Base-by-base conservation (phyloP, 768 basidiomycete species). In the Russula abietina region DNA sequence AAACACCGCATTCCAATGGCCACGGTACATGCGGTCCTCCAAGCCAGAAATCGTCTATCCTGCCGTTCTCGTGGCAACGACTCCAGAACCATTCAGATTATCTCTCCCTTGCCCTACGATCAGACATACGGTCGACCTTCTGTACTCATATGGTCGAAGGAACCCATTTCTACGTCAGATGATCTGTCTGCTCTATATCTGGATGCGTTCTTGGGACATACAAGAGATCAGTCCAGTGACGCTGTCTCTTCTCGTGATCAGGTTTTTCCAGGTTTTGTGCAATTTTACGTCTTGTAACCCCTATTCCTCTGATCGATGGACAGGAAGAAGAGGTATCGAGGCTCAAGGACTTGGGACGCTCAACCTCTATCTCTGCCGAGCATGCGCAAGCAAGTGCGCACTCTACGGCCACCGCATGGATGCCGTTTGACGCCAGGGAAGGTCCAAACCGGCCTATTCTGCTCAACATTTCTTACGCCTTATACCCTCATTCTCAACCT, bases 121-220 rank as follows among this genome's bases (percentile, higher is more conserved):
- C 38, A 50, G 26, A 14, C 67, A 57, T 33, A 33, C 54, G 6
- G 11, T 48, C 22, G 59, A 54, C 14, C 48, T 67, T 28, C 36
- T 67, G 41, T 11, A 57, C n/a, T 38, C 55, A 36, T 62, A 67
- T 36, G 19, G 53, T 33, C 38, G 22, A 19, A 51, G 39, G 32
- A 61, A 57, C 32, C 36, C 56, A n/a, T 43, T 49, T 19, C 36
- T 65, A 33, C 57, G 51, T 36, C 33, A 55, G 8, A 33, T 61
- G 39, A 49, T 45, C 39, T 46, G 52, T 30, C 50, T 66, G 26
- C 5, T 62, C 16, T 67, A 65, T 54, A 26, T 60, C n/a, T 67
- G 64, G 64, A 49, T 67, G 39, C 57, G 65, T 28, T 67, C 67
- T 12, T 67, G 67, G 67, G 65, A 50, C 2, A 51, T 62, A 17